A percentile compares a stretch with the other conserved stretches of the same genome.
Conservation (phyloP, 192 early-diverging fungal species). For the Entomortierella chlamydospora region DNA sequence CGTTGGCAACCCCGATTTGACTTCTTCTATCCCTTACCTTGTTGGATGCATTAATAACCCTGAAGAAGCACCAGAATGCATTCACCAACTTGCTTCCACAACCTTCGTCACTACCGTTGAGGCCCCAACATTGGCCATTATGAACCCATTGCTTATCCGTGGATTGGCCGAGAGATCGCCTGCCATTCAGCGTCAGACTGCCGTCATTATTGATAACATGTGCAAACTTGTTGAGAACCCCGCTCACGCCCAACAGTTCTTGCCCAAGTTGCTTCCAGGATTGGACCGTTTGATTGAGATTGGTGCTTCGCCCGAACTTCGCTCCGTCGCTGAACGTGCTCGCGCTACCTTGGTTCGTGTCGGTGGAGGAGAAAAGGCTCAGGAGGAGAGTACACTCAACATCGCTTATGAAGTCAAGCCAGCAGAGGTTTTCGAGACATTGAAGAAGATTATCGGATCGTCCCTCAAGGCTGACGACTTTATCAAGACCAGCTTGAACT, state of each 20-base stretch:
- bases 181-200: slow-evolving; percentile 77
- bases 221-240: slow-evolving; percentile 89
- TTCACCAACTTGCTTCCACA: slow-evolving; percentile 81
- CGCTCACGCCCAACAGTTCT: slow-evolving; percentile 81
- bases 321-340: slow-evolving; percentile 75
- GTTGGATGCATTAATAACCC: slow-evolving; percentile 81
- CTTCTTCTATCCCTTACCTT: slow-evolving; percentile 77
- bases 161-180: slow-evolving; percentile 74
- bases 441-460: slow-evolving; percentile 59
- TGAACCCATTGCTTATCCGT: slow-evolving; percentile 79
- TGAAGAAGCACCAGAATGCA: slow-evolving; percentile 79
- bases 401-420: slow-evolving; percentile 63
- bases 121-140: slow-evolving; percentile 81
- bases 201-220: slow-evolving; percentile 92
- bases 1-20: slow-evolving; percentile 84
- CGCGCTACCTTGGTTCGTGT: slow-evolving; percentile 75
- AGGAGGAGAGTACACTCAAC: slow-evolving; percentile 53
- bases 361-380: slow-evolving; percentile 64
- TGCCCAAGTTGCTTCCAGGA: slow-evolving; percentile 80
- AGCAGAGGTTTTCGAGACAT: slow-evolving; percentile 58
- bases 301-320: slow-evolving; percentile 82
- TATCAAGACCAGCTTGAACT: slow-evolving; percentile 62
- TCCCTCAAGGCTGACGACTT: slow-evolving; percentile 51
- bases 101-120: slow-evolving; percentile 85
- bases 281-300: slow-evolving; percentile 80